Percentiles rank a stretch among this genome's conserved stretches.
Evolutionary conservation across 371 early-diverging fungal species (phyloP).

Genomic region (Saksenaea oblongispora): DNA sequence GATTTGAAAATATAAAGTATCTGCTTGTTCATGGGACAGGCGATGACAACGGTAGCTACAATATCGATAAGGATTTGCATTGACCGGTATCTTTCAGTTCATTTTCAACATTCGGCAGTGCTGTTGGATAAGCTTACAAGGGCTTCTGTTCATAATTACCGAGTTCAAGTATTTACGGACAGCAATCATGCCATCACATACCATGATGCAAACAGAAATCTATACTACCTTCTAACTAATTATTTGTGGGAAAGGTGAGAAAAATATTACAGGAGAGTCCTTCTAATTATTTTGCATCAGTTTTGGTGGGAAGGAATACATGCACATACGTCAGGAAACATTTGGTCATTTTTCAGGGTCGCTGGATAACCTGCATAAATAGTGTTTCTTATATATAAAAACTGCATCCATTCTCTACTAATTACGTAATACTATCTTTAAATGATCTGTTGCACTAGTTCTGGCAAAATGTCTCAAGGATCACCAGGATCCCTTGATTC

Average conservation of each 20-base stretch:
- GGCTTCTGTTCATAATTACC: constrained; percentile 73
- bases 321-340: constrained; percentile 41
- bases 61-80: background rate
- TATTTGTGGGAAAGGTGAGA: constrained; percentile 48
- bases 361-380: constrained; percentile 1
- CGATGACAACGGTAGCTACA: constrained; percentile 72
- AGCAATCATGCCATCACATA: constrained; percentile 86
- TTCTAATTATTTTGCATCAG: too few species aligned
- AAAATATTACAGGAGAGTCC: too few species aligned
- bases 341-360: constrained; percentile 38
- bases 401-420: background rate
- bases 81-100: constrained; percentile 54
- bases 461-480: too few species aligned
- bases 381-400: too few species aligned
- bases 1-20: constrained; percentile 78
- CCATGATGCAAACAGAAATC: constrained; percentile 67
- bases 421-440: too few species aligned
- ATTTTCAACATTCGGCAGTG: constrained; percentile 69
- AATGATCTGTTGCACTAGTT: too few species aligned
- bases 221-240: constrained; percentile 51
- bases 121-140: constrained; percentile 53
- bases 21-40: constrained; percentile 92
- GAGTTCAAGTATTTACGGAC: constrained; percentile 86
- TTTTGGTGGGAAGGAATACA: constrained; percentile 49
- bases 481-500: too few species aligned